Evolutionary conservation across 2,329 filamentous ascomycete genomes (phyloP), one percentile per base, ranked within the genome.

Genomic region (Verticillium klebahnii): DNA sequence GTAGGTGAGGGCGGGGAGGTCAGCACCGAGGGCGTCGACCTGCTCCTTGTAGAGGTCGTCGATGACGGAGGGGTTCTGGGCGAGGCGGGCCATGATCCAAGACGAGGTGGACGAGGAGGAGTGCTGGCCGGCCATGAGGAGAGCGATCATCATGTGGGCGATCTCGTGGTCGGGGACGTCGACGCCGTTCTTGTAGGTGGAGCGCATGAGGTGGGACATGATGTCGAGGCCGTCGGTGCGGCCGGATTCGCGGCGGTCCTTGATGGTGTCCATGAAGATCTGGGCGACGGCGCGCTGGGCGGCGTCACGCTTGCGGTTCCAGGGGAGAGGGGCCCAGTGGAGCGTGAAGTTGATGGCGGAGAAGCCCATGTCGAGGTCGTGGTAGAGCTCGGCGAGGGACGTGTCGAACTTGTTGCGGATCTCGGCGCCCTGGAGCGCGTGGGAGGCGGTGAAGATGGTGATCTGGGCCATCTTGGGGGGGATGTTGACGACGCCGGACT

Each of bases 121-220:
- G 79, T 96, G 92, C 74, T 96, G 92, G 61, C 92, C 92, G 63
- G 91, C 92, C 92, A 96, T 96, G 65, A 96, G 86, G 25, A 96
- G 84, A 6, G 92, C 92, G 75, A 96, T 96, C 91, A 96, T 94
- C 85, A 96, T 94, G 77, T 95, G 90, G 25, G 92, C 92, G 62
- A 96, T 85, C 75, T 96, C 92, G 70, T 89, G 83, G 71, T 96
- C 92, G 17, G 92, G 89, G n/a, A 96, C 83, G 6, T 82, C 81
- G 45, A 80, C 87, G 68, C 92, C 92, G 68, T 94, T 86, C 80
- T 96, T 96, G 84, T 96, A 96, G 29, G 80, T 83, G 69, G 88
- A 92, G 68, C 86, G 87, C 92, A 96, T 95, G 66, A 96, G 79
- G 71, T 95, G 92, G 86, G 90, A 93, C 76, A 96, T 93, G 83